A percentile compares a stretch with the other conserved stretches of the same genome.
Evolutionary conservation across 805 yeast species (phyloP).

Genomic region (Lachancea lanzarotensis): DNA sequence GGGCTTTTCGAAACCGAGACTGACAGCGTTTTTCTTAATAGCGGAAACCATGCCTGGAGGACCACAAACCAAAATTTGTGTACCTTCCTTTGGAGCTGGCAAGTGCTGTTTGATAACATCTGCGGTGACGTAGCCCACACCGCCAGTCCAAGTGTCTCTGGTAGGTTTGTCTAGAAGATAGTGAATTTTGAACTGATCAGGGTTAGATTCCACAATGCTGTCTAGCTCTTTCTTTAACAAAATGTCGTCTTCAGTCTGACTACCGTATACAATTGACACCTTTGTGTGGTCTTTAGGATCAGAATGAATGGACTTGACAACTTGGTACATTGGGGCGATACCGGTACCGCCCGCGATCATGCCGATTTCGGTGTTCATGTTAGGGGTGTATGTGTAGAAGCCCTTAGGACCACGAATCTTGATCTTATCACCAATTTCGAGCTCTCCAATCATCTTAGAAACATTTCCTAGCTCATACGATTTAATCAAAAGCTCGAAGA

Average conservation of each 20-base stretch:
- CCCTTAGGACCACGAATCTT: constrained; percentile 90
- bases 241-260: constrained; percentile 73
- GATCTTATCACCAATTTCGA: constrained; percentile 72
- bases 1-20: constrained; percentile 75
- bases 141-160: constrained; percentile 62
- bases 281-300: constrained; percentile 76
- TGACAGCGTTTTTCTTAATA: constrained; percentile 69
- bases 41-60: constrained; percentile 90
- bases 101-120: constrained; percentile 60
- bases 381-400: constrained; percentile 72
- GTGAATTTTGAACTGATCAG: constrained; percentile 56
- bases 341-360: constrained; percentile 99
- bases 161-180: constrained; percentile 71
- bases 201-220: constrained; percentile 47
- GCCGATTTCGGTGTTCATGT: constrained; percentile 63
- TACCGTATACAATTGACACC: constrained; percentile 72
- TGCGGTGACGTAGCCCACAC: constrained; percentile 71
- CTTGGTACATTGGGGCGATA: constrained; percentile 92
- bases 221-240: constrained; percentile 76
- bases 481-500: constrained; percentile 79
- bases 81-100: constrained; percentile 48
- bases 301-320: constrained; percentile 69
- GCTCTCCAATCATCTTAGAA: constrained; percentile 62
- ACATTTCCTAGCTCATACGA: constrained; percentile 81
- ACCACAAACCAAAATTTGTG: constrained; percentile 78